phyloP scores from a whole-genome alignment of 2,329 filamentous ascomycete species.

The Beauveria scarabaeidicola region DNA sequence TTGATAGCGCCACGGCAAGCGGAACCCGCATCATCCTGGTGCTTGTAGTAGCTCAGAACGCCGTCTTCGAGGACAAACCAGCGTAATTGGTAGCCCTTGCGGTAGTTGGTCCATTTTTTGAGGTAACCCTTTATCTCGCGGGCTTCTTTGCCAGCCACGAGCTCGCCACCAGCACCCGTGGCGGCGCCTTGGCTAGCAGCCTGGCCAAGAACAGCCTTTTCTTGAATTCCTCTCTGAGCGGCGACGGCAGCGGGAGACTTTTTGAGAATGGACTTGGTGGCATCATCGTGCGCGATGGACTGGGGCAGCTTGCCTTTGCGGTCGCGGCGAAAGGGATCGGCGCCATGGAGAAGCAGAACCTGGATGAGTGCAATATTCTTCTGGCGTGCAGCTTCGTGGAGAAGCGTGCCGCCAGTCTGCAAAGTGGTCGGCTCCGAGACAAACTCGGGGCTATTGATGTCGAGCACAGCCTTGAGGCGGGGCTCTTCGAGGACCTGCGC shows the following conservation, averaged over 20 bases:
- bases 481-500: constrained; percentile 77
- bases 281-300: constrained; percentile 92
- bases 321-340: constrained; percentile 90
- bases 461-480: constrained; percentile 75
- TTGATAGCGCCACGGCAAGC: constrained; percentile 97
- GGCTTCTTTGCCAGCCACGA: constrained; percentile 71
- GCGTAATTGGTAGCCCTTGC: constrained; percentile 87
- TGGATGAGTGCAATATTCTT: constrained; percentile 84
- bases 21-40: constrained; percentile 93
- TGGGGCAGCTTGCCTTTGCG: constrained; percentile 93
- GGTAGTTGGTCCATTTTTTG: constrained; percentile 99
- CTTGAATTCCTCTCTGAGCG: constrained; percentile 90
- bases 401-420: constrained; percentile 78
- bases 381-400: constrained; percentile 83
- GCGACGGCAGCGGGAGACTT: constrained; percentile 89
- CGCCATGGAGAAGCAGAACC: constrained; percentile 82
- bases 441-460: constrained; percentile 87
- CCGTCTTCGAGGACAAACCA: constrained; percentile 99
- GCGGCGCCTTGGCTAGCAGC: constrained; percentile 47
- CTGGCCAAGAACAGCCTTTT: constrained; percentile 88
- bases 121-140: constrained; percentile 97
- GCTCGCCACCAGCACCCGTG: constrained; percentile 46
- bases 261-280: constrained; percentile 80
- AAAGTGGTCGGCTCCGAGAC: constrained; percentile 70
- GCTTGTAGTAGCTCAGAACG: constrained; percentile 97